phyloP scores from a whole-genome alignment of 164 flowering plant species.

The Chloranthus sessilifolius region DNA sequence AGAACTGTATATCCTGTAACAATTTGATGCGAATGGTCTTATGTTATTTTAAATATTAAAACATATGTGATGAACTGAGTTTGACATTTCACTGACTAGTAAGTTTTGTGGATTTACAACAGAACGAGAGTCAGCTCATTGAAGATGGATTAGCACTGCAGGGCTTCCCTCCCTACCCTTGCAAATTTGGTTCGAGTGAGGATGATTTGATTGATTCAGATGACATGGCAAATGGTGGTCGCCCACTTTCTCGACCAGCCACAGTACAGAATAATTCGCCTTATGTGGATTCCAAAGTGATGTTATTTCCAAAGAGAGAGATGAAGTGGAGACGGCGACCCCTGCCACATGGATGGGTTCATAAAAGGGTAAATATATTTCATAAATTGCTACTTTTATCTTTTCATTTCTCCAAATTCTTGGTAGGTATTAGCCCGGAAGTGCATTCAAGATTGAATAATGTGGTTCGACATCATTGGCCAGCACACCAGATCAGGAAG shows the following conservation, averaged over 20 bases:
- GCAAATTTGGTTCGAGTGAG: slow-evolving; percentile 69
- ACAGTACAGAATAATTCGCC: slow-evolving; percentile 35
- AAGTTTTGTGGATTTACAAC: neutral
- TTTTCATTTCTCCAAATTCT: too few relatives aligned
- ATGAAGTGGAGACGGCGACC: slow-evolving; percentile 49
- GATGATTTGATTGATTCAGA: slow-evolving; percentile 85
- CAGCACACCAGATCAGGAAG: too few relatives aligned
- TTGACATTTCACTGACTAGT: neutral
- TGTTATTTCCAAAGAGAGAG: slow-evolving; percentile 32
- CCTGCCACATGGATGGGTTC: slow-evolving; percentile 63
- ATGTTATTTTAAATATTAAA: too few relatives aligned
- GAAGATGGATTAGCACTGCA: slow-evolving; percentile 84
- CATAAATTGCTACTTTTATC: too few relatives aligned
- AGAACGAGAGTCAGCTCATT: slow-evolving; percentile 57
- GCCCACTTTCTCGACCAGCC: slow-evolving; percentile 38
- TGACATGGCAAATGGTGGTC: slow-evolving; percentile 43
- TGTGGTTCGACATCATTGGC: too few relatives aligned
- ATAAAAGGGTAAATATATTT: slow-evolving; percentile 50
- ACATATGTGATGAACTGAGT: neutral
- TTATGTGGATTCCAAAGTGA: slow-evolving; percentile 42
- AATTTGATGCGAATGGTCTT: too few relatives aligned
- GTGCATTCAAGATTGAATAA: too few relatives aligned
- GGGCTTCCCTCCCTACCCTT: slow-evolving; percentile 44
- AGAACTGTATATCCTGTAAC: too few relatives aligned
- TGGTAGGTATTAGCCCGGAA: too few relatives aligned